A percentile compares a stretch with the other conserved stretches of the same genome.
phyloP scores from a whole-genome alignment of 2,329 filamentous ascomycete species.

The Sarocladium strictum region DNA sequence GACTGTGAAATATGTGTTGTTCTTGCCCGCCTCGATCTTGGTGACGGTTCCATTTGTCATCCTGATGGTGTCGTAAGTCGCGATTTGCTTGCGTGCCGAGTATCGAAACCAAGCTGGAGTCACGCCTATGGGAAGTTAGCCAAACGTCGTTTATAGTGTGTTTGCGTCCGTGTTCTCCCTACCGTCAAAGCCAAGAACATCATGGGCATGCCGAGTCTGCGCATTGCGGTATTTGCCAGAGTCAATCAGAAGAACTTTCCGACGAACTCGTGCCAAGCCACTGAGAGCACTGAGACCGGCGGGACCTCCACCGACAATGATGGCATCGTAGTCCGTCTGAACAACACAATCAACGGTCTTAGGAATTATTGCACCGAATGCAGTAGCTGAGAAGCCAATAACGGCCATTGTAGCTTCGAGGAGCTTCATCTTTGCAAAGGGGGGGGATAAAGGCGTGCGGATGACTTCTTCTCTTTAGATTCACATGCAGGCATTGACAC shows the following conservation, averaged over 20 bases:
- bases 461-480: too few species aligned
- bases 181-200: constrained; percentile 56
- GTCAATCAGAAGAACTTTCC: constrained; percentile 51
- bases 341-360: not conserved
- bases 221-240: constrained; percentile 52
- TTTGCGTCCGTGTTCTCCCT: constrained; percentile 9
- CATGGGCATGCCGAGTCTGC: constrained; percentile 53
- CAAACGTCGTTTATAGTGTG: not conserved
- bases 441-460: too few species aligned
- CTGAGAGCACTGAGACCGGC: constrained; percentile 48
- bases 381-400: not conserved
- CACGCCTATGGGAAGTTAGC: constrained; percentile 34
- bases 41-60: constrained; percentile 48
- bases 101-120: constrained; percentile 48
- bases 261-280: constrained; percentile 51
- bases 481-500: too few species aligned
- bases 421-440: not conserved
- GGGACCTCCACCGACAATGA: constrained; percentile 53
- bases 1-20: constrained; percentile 41
- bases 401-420: not conserved
- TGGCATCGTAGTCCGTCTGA: constrained; percentile 40
- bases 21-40: constrained; percentile 27
- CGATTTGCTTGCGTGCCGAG: constrained; percentile 46
- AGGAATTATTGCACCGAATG: not conserved
- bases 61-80: constrained; percentile 41